These are phyloP conservation scores for Sphaerostilbella broomeana DNA, from an alignment of 2,329 filamentous ascomycete species.

Conservation along the genomic window DNA sequence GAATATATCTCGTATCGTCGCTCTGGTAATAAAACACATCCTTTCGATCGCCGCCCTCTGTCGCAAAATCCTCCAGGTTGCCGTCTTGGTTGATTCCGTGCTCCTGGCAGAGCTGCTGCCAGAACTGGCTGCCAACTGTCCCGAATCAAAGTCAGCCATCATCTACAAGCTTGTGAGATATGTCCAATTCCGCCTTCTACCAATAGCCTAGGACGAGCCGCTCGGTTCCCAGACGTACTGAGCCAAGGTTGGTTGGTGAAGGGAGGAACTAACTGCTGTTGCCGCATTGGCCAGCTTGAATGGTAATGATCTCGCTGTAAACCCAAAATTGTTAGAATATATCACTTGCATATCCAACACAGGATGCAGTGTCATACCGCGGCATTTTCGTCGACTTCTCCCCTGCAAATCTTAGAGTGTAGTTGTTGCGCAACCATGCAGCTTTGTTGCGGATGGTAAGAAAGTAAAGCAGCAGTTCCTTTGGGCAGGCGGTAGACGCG, in stretches of 20 bases:
- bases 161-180: too few species aligned
- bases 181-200: not conserved
- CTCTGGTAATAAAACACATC: constrained; percentile 99
- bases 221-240: not conserved
- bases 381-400: constrained; percentile 20
- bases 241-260: not conserved
- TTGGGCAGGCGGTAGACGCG: constrained; percentile 4
- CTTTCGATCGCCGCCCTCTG: constrained; percentile 93
- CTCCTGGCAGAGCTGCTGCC: constrained; percentile 97
- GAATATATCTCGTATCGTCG: constrained; percentile 97
- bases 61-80: constrained; percentile 95
- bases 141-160: constrained; percentile 31
- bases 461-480: not conserved
- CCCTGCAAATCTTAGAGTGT: constrained; percentile 1
- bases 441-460: too few species aligned
- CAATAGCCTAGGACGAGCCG: not conserved
- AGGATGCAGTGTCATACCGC: constrained; percentile 16
- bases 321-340: constrained; percentile 2
- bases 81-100: constrained; percentile 97
- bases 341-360: constrained; percentile 1
- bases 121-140: constrained; percentile 93
- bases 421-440: not conserved
- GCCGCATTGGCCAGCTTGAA: constrained; percentile 98
- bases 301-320: constrained; percentile 92
- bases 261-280: constrained; percentile 76